These are phyloP conservation scores for Cercospora sp. DNA, from an alignment of 2,329 filamentous ascomycete genomes.

Conservation along the genomic window DNA sequence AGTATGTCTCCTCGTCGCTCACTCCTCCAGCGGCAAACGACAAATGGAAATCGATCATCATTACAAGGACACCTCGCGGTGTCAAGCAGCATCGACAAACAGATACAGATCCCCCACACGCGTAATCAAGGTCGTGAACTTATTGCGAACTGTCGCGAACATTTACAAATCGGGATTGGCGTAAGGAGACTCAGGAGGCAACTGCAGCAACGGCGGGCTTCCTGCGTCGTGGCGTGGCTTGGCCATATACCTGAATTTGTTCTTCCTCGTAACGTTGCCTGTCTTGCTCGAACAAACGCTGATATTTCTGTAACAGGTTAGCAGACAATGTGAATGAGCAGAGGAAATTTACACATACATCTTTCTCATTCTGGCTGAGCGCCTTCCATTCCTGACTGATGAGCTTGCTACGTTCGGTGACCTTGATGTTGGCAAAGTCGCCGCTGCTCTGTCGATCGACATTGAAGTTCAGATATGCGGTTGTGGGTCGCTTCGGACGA, in stretches of 20 bases:
- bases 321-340: not conserved
- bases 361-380: constrained; percentile 49
- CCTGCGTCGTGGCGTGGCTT: not conserved
- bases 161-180: not conserved
- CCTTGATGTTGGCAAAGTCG: constrained; percentile 52
- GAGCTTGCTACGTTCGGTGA: constrained; percentile 45
- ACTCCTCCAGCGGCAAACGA: not conserved
- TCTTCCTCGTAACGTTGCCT: constrained; percentile 19
- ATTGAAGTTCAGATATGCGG: constrained; percentile 48
- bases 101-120: not conserved
- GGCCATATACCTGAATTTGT: not conserved
- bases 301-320: constrained; percentile 25
- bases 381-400: constrained; percentile 52
- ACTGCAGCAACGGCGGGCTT: not conserved
- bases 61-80: not conserved
- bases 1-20: not conserved
- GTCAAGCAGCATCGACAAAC: not conserved
- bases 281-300: constrained; percentile 14
- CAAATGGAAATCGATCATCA: not conserved
- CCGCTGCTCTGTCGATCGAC: constrained; percentile 48
- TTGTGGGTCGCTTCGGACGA: constrained; percentile 46
- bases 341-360: constrained; percentile 39
- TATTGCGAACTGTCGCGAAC: not conserved
- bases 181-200: not conserved
- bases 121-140: not conserved